These are phyloP conservation scores for Schizophyllum commune DNA, from an alignment of 1,284 basidiomycete genomes.

Conservation along the genomic window DNA sequence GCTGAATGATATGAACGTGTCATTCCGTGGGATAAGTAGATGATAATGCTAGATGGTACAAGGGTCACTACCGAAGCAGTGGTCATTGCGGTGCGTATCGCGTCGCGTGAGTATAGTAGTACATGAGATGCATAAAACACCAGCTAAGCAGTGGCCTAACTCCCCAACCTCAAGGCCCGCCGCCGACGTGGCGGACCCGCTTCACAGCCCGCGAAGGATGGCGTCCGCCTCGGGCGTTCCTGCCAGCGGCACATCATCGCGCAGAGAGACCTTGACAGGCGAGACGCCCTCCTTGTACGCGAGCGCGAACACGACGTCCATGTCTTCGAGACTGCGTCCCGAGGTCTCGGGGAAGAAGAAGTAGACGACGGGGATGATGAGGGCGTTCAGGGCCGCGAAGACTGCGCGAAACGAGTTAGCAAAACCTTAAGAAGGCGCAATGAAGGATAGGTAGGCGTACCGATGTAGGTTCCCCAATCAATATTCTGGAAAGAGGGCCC, in stretches of 20 bases:
- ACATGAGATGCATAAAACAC: background rate
- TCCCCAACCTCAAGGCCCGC: background rate
- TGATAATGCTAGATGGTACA: background rate
- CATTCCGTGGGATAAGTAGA: background rate
- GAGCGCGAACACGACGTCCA: slow-evolving; percentile 57
- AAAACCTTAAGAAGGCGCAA: background rate
- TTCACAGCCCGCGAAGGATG: slow-evolving; percentile 25
- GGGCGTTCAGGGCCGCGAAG: slow-evolving; percentile 52
- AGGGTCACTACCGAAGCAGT: background rate
- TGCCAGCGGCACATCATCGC: slow-evolving; percentile 46
- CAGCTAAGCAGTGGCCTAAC: background rate
- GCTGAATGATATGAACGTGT: background rate
- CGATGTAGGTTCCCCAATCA: slow-evolving; percentile 53
- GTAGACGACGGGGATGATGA: slow-evolving; percentile 54
- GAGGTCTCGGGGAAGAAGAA: slow-evolving; percentile 43
- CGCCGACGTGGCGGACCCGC: too few relatives aligned
- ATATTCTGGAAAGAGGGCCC: slow-evolving; percentile 60
- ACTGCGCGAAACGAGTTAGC: slow-evolving; percentile 23
- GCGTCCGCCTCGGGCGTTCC: slow-evolving; percentile 47
- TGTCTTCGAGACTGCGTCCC: slow-evolving; percentile 29
- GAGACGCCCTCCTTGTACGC: slow-evolving; percentile 51
- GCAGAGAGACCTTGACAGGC: slow-evolving; percentile 46
- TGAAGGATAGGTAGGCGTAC: slow-evolving; percentile 23
- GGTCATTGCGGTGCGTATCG: background rate
- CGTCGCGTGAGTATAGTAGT: background rate